A percentile compares a stretch with the other conserved stretches of the same genome.
Conservation (phyloP, 441 rosid species). For the Populus hybrid region DNA sequence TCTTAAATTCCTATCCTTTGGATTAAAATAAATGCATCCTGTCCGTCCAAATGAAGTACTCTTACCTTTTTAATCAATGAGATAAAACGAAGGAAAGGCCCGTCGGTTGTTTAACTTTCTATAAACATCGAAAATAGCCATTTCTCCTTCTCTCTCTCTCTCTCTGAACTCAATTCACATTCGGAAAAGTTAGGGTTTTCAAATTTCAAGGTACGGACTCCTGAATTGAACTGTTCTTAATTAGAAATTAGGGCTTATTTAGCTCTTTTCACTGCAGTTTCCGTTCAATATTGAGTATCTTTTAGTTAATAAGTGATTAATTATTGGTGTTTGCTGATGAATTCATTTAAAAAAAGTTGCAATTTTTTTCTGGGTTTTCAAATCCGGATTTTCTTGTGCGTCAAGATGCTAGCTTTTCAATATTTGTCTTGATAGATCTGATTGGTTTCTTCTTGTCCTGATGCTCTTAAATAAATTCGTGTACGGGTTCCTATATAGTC, state of each 20-base stretch:
- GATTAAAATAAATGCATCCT: conserved; percentile 18
- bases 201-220: conserved; percentile 9
- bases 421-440: background rate
- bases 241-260: background rate
- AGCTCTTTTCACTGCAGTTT: background rate
- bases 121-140: background rate
- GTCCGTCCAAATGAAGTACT: conserved; percentile 13
- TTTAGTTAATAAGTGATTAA: background rate
- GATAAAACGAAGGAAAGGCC: background rate
- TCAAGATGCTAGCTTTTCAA: background rate
- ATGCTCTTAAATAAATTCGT: background rate
- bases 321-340: background rate
- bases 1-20: conserved; percentile 2
- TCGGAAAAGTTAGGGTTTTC: conserved; percentile 8
- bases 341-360: background rate
- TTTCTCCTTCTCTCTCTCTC: background rate
- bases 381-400: background rate
- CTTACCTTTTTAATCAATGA: background rate
- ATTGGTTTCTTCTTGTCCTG: background rate
- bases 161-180: background rate
- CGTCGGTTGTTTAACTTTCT: background rate
- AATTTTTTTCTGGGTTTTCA: background rate
- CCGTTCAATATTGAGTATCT: background rate
- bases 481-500: background rate
- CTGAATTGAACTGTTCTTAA: background rate